These are phyloP conservation scores for Tirmania nivea DNA, from an alignment of 495 filamentous ascomycete genomes.

Conservation along the genomic window DNA sequence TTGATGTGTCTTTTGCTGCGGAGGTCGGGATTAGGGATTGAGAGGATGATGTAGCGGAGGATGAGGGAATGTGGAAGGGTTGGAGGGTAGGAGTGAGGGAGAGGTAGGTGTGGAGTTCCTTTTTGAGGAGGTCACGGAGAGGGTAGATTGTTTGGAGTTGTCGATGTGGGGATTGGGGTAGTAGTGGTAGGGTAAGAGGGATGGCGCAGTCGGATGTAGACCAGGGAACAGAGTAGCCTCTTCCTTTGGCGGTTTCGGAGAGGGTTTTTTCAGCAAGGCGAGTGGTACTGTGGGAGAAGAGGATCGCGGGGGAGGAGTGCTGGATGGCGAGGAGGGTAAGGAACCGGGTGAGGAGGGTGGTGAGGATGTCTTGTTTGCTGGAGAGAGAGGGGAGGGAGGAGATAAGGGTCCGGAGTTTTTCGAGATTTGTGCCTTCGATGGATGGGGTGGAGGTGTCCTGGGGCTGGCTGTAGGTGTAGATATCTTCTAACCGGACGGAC, in stretches of 20 bases:
- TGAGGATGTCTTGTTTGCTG: conserved; percentile 50
- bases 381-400: conserved; percentile 42
- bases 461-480: conserved; percentile 21
- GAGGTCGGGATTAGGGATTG: no score
- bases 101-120: conserved; percentile 48
- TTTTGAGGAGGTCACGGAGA: conserved; percentile 58
- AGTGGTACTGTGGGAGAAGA: conserved; percentile 59
- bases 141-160: conserved; percentile 35
- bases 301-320: conserved; percentile 39
- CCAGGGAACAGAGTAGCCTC: conserved; percentile 65
- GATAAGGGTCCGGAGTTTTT: conserved; percentile 33
- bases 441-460: conserved; percentile 13
- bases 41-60: conserved; percentile 1
- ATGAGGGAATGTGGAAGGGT: neutral
- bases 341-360: conserved; percentile 44
- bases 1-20: conserved; percentile 44
- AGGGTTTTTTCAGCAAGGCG: conserved; percentile 70
- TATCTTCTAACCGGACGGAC: conserved; percentile 9
- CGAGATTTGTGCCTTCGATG: conserved; percentile 18
- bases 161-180: neutral
- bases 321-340: conserved; percentile 40
- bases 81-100: conserved; percentile 15
- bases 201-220: conserved; percentile 45
- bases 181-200: neutral
- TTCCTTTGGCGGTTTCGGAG: conserved; percentile 70